Evolutionary conservation across 2,329 filamentous ascomycete genomes (phyloP).

Genomic region (Byssoonygena ceratinophila): DNA sequence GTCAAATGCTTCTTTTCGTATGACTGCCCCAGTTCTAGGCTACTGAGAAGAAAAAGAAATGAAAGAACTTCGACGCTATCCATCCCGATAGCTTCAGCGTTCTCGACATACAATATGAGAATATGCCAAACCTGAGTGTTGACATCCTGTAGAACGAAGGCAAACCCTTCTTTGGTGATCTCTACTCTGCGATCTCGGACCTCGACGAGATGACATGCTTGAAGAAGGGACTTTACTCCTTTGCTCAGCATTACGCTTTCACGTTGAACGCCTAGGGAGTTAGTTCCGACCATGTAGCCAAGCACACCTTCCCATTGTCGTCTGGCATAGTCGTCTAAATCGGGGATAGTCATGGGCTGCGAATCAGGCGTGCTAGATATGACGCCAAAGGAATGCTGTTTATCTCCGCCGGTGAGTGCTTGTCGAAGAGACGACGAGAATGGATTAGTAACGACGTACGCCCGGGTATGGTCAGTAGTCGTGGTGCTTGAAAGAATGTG

Average conservation of each 20-base stretch:
- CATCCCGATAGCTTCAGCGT: constrained; percentile 62
- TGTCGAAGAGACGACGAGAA: constrained; percentile 76
- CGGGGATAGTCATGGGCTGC: constrained; percentile 54
- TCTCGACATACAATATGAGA: constrained; percentile 83
- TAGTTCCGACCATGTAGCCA: constrained; percentile 72
- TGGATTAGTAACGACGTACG: constrained; percentile 66
- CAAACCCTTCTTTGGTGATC: constrained; percentile 90
- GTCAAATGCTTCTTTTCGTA: constrained; percentile 82
- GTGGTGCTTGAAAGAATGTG: constrained; percentile 66
- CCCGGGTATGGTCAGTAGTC: constrained; percentile 51
- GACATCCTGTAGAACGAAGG: constrained; percentile 85
- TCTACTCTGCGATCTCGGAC: constrained; percentile 45
- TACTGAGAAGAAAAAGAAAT: constrained; percentile 91
- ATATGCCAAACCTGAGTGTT: constrained; percentile 97
- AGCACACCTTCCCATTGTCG: constrained; percentile 92
- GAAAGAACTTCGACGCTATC: constrained; percentile 89
- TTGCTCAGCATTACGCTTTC: constrained; percentile 50
- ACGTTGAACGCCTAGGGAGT: constrained; percentile 39
- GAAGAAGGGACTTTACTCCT: constrained; percentile 73
- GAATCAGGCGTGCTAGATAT: constrained; percentile 57
- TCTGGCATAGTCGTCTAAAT: constrained; percentile 75
- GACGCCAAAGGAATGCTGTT: constrained; percentile 82
- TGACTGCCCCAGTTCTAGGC: constrained; percentile 77
- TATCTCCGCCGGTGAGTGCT: constrained; percentile 76
- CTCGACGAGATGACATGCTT: constrained; percentile 71